Percentiles rank a stretch among this genome's conserved stretches.
These are phyloP conservation scores for Sporothrix protearum DNA, from an alignment of 2,329 filamentous ascomycete species.

Conservation along the genomic window DNA sequence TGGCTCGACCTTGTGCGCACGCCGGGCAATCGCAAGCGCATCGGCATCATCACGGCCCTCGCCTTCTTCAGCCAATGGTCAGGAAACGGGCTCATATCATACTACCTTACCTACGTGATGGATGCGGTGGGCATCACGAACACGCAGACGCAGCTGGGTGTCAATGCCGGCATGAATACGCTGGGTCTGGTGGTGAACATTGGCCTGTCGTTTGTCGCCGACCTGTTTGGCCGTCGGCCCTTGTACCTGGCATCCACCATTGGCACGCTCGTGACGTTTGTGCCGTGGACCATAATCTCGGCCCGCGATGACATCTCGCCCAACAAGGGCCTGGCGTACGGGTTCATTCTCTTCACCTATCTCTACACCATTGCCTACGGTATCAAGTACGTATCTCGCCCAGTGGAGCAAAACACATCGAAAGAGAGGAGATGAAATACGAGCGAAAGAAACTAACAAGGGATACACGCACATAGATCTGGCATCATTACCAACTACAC, in stretches of 20 bases:
- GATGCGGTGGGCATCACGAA: neutral
- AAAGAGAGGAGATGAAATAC: too few species aligned
- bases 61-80: neutral
- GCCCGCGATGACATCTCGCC: neutral
- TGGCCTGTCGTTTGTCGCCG: neutral
- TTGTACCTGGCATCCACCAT: neutral
- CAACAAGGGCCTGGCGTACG: neutral
- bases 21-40: conserved; percentile 3
- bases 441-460: too few species aligned
- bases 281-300: conserved; percentile 1
- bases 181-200: neutral
- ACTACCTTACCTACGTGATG: neutral
- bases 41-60: conserved; percentile 1
- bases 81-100: neutral
- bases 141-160: conserved; percentile 2
- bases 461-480: neutral
- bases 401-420: too few species aligned
- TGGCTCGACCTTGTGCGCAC: conserved; percentile 3
- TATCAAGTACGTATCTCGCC: conserved; percentile 3
- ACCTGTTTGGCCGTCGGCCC: neutral
- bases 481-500: conserved; percentile 8
- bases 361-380: conserved; percentile 12
- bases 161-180: conserved; percentile 1
- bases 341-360: neutral
- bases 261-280: neutral